phyloP scores from a whole-genome alignment of 2,329 filamentous ascomycete genomes.

The Beauveria rudraprayagi region DNA sequence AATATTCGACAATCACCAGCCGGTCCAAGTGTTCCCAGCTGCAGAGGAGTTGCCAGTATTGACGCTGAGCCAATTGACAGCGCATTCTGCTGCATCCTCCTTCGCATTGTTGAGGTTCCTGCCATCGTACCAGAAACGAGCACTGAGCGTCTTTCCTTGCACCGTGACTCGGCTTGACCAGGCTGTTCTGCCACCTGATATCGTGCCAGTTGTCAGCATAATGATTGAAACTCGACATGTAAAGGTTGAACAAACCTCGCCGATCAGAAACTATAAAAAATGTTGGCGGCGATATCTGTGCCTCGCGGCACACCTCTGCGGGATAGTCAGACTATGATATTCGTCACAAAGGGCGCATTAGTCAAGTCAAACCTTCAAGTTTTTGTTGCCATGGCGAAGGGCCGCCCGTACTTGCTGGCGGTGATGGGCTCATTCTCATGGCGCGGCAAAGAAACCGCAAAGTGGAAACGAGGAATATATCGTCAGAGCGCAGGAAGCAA shows the following conservation, averaged over 20 bases:
- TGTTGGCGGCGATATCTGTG: constrained; percentile 41
- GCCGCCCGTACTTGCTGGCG: constrained; percentile 12
- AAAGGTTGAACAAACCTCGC: constrained; percentile 42
- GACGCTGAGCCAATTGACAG: constrained; percentile 48
- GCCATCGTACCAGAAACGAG: constrained; percentile 87
- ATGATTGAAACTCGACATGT: neutral
- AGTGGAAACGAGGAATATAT: constrained; percentile 1
- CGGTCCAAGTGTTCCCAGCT: neutral
- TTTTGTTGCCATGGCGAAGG: constrained; percentile 37
- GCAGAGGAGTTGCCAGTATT: neutral
- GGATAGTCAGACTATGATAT: constrained; percentile 22
- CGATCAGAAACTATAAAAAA: constrained; percentile 63
- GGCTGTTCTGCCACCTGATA: constrained; percentile 73
- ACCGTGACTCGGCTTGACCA: constrained; percentile 81
- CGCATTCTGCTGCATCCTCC: constrained; percentile 85
- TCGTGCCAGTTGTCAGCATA: constrained; percentile 12
- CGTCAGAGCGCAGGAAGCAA: neutral
- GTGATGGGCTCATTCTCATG: constrained; percentile 5
- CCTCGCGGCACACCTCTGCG: constrained; percentile 46
- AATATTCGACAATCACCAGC: neutral
- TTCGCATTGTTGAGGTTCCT: constrained; percentile 79
- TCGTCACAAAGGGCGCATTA: neutral
- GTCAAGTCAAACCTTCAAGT: constrained; percentile 41
- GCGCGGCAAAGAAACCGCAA: neutral
- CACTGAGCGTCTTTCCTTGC: constrained; percentile 54